A percentile compares a stretch with the other conserved stretches of the same genome.
These are phyloP conservation scores for Kurtzmaniella quercitrusa DNA, from an alignment of 1,139 yeast genomes.

Conservation along the genomic window DNA sequence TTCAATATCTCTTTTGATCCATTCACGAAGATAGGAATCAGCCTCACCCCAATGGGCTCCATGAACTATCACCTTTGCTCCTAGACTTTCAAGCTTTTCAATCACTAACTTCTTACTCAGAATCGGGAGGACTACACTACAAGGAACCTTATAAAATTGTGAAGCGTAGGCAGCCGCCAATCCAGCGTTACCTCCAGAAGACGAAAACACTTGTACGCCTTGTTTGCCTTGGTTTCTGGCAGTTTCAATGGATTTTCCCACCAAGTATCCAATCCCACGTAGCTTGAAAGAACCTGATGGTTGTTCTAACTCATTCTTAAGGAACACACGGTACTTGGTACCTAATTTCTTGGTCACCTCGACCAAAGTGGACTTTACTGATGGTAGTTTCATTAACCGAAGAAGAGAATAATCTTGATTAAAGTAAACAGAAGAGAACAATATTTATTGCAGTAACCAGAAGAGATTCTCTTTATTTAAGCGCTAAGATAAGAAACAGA, in stretches of 20 bases:
- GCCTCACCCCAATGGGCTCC: conserved; percentile 39
- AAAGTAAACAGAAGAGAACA: background rate
- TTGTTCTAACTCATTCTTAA: conserved; percentile 38
- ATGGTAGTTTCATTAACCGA: conserved; percentile 17
- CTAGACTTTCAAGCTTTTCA: conserved; percentile 19
- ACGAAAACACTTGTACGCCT: conserved; percentile 30
- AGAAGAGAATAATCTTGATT: too few relatives aligned
- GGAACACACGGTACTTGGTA: conserved; percentile 19
- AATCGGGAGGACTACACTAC: conserved; percentile 39
- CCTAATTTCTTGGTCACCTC: conserved; percentile 27
- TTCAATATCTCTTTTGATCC: conserved; percentile 15
- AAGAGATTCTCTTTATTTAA: too few relatives aligned
- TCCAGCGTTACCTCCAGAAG: conserved; percentile 47
- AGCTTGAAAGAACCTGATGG: conserved; percentile 41
- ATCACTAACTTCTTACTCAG: conserved; percentile 23
- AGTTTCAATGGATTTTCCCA: conserved; percentile 17
- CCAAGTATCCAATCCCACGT: conserved; percentile 35
- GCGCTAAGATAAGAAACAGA: too few relatives aligned
- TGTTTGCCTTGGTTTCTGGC: conserved; percentile 15
- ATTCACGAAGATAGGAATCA: conserved; percentile 23
- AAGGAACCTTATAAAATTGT: conserved; percentile 19
- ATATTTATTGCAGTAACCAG: too few relatives aligned
- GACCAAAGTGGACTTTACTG: conserved; percentile 20
- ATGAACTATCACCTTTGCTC: conserved; percentile 26
- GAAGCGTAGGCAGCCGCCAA: conserved; percentile 41